phyloP scores from a whole-genome alignment of 208 protist genomes.

The Leishmania turanica region DNA sequence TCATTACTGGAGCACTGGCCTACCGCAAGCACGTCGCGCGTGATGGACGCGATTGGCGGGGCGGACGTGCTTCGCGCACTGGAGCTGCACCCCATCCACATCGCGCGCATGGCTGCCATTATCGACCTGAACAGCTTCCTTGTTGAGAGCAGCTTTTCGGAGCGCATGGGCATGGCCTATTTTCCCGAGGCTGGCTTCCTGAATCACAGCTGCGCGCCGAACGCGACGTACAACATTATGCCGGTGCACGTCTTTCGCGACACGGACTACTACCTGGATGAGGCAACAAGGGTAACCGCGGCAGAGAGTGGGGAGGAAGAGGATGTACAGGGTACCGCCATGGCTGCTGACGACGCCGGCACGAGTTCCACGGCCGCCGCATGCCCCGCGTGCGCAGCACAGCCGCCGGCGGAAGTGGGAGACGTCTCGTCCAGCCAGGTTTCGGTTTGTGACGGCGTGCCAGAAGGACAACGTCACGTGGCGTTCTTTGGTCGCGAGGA shows the following conservation, averaged over 20 bases:
- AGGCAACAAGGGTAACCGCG: conserved; percentile 17
- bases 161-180: conserved; percentile 90
- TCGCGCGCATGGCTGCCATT: conserved; percentile 81
- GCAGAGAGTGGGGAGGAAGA: conserved; percentile 4
- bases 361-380: not conserved
- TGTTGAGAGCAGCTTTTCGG: conserved; percentile 80
- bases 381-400: not conserved
- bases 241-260: conserved; percentile 77
- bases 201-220: conserved; percentile 89
- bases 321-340: not conserved
- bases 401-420: not conserved
- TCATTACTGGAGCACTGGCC: conserved; percentile 87
- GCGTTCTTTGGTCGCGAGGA: conserved; percentile 21
- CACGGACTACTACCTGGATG: conserved; percentile 80
- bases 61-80: conserved; percentile 54
- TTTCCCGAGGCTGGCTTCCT: conserved; percentile 88
- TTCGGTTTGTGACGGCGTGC: not conserved
- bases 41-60: conserved; percentile 74
- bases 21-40: conserved; percentile 49
- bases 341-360: not conserved
- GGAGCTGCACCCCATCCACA: conserved; percentile 83
- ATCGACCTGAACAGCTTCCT: conserved; percentile 90
- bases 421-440: not conserved
- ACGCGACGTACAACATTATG: conserved; percentile 86
- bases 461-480: conserved; percentile 21